Percentiles rank a stretch among this genome's conserved stretches.
phyloP scores from a whole-genome alignment of 2,329 filamentous ascomycete genomes.

The Calonectria naviculata region DNA sequence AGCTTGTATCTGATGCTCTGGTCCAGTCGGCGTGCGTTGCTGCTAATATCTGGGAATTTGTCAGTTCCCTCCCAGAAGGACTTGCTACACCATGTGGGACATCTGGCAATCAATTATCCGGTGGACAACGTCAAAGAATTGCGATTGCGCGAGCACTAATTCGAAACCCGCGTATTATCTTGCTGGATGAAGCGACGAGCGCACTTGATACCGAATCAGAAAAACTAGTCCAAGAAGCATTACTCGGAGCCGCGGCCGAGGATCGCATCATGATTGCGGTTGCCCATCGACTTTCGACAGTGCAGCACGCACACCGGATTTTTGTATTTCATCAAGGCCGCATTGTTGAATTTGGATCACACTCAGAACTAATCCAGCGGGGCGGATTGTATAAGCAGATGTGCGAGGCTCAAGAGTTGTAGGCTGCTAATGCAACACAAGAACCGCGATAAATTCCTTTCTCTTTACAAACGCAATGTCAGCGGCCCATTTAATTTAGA shows the following conservation, averaged over 20 bases:
- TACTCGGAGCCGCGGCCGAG: conserved; percentile 7
- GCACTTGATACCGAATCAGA: conserved; percentile 22
- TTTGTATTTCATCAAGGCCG: conserved; percentile 9
- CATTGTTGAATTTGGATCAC: conserved; percentile 14
- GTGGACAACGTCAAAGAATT: conserved; percentile 13
- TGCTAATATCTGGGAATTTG: conserved; percentile 21
- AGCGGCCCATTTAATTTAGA: too few species aligned
- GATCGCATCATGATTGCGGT: conserved; percentile 21
- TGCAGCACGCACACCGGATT: conserved; percentile 12
- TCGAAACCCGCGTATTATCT: conserved; percentile 9
- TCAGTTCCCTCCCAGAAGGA: conserved; percentile 11
- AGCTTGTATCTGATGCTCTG: not conserved
- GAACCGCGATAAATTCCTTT: not conserved
- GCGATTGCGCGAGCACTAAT: conserved; percentile 2
- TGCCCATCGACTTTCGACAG: conserved; percentile 20
- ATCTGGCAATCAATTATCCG: conserved; percentile 17
- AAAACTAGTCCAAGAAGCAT: conserved; percentile 1
- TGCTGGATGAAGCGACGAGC: conserved; percentile 14
- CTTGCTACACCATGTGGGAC: conserved; percentile 8
- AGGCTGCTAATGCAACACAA: not conserved
- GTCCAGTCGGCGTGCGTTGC: conserved; percentile 15
- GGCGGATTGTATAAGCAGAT: not conserved
- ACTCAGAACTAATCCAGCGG: conserved; percentile 1
- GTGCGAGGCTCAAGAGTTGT: conserved; percentile 15
- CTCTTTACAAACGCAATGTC: too few species aligned